Evolutionary conservation across 495 filamentous ascomycete species (phyloP).

Genomic region (Daldinia childiae): DNA sequence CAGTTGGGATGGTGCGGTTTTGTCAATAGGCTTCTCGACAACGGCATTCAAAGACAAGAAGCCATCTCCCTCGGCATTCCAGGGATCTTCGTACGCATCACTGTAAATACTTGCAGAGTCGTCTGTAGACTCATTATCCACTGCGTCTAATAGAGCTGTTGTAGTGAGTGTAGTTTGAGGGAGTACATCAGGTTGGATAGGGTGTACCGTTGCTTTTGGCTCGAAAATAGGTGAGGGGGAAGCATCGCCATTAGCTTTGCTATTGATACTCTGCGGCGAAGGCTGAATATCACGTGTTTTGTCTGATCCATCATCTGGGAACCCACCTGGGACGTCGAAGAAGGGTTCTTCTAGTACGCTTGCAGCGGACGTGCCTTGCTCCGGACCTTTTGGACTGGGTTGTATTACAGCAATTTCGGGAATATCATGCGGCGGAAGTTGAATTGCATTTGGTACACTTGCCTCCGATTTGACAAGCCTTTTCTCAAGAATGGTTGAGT

Average conservation of each 20-base stretch:
- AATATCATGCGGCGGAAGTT: constrained; percentile 19
- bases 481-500: constrained; percentile 13
- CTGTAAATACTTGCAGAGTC: constrained; percentile 75
- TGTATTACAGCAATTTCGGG: constrained; percentile 51
- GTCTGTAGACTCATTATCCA: constrained; percentile 25
- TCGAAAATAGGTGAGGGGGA: constrained; percentile 32
- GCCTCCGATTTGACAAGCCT: not conserved
- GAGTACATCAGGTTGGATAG: constrained; percentile 16
- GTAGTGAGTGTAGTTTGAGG: constrained; percentile 42
- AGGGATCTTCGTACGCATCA: constrained; percentile 83
- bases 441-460: not conserved
- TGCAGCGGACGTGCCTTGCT: constrained; percentile 9
- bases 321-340: constrained; percentile 56
- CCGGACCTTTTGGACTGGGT: constrained; percentile 45
- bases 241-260: not conserved
- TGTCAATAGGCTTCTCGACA: constrained; percentile 65
- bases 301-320: constrained; percentile 53
- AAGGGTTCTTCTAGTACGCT: constrained; percentile 27
- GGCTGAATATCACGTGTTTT: constrained; percentile 2
- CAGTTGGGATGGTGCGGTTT: constrained; percentile 21
- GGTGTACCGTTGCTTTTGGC: constrained; percentile 27
- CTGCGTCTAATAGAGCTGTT: constrained; percentile 13
- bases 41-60: constrained; percentile 89
- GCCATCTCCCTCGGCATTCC: constrained; percentile 73
- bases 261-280: not conserved